phyloP scores from a whole-genome alignment of 2,329 filamentous ascomycete species.

The Fusarium anthophilum region DNA sequence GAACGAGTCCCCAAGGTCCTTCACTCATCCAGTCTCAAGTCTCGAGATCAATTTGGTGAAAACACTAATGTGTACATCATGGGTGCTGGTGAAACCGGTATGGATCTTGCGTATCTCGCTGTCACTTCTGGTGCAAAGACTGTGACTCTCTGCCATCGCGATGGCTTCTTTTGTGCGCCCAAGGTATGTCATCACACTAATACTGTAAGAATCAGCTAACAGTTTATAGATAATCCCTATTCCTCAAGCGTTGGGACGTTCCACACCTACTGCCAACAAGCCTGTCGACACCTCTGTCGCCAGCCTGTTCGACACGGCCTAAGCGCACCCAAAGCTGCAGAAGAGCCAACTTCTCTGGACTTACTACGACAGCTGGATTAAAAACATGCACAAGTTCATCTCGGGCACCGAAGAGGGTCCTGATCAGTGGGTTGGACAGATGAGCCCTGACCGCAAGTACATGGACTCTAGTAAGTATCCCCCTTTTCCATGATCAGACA shows the following conservation, averaged over 20 bases:
- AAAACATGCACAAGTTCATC: constrained; percentile 53
- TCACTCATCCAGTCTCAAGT: constrained; percentile 57
- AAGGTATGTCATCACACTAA: constrained; percentile 44
- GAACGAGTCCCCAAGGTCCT: constrained; percentile 49
- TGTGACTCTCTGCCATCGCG: constrained; percentile 56
- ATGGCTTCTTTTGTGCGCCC: constrained; percentile 57
- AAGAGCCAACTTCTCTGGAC: constrained; percentile 55
- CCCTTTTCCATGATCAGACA: neutral
- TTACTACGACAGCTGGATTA: constrained; percentile 58
- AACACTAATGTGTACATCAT: constrained; percentile 54
- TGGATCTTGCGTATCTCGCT: constrained; percentile 57
- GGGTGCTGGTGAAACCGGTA: constrained; percentile 57
- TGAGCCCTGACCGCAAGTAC: constrained; percentile 50
- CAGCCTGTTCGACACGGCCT: constrained; percentile 62
- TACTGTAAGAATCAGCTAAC: neutral
- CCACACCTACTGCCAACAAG: constrained; percentile 47
- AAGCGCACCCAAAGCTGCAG: constrained; percentile 58
- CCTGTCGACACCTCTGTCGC: constrained; percentile 58
- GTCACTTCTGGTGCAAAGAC: constrained; percentile 53
- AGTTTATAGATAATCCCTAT: constrained; percentile 39
- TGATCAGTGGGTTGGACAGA: constrained; percentile 59
- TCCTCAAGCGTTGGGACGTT: constrained; percentile 22
- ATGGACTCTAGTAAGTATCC: constrained; percentile 46
- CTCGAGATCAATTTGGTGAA: constrained; percentile 52
- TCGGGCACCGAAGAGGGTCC: constrained; percentile 57